Evolutionary conservation across 305 asterid species (phyloP).

Genomic region (Fraxinus velutina): DNA sequence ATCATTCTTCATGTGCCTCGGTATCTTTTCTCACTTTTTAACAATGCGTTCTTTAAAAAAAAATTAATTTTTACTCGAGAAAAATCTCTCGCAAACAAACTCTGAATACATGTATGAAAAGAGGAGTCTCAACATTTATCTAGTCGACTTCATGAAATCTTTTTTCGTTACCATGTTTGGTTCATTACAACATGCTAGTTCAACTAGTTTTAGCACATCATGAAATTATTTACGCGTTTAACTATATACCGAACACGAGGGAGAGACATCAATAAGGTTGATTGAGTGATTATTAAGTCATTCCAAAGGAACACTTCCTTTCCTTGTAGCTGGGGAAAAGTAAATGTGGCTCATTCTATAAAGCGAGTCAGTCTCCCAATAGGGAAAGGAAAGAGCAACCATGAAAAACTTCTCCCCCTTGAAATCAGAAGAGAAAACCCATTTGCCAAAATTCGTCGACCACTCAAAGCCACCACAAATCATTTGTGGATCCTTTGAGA

Average conservation of each 20-base stretch:
- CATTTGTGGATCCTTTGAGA: slow-evolving; percentile 41
- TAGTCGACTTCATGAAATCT: neutral
- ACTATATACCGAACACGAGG: neutral
- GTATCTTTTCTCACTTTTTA: neutral
- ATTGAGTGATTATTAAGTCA: slow-evolving; percentile 51
- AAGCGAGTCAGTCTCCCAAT: neutral
- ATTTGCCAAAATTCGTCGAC: slow-evolving; percentile 10
- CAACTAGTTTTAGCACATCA: neutral
- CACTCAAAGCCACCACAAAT: slow-evolving; percentile 21
- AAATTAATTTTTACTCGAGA: neutral
- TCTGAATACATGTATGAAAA: neutral
- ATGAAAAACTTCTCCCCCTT: slow-evolving; percentile 32
- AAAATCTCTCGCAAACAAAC: neutral
- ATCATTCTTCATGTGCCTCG: neutral
- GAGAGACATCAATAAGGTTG: neutral
- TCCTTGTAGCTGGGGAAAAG: slow-evolving; percentile 44
- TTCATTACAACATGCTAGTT: neutral
- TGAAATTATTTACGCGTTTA: neutral
- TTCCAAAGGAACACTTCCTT: slow-evolving; percentile 53
- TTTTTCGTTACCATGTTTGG: neutral
- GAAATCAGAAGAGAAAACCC: slow-evolving; percentile 11
- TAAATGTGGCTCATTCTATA: slow-evolving; percentile 16
- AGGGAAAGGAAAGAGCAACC: slow-evolving; percentile 12
- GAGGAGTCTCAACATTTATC: neutral
- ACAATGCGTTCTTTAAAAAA: neutral